Base-by-base conservation (phyloP, 352 stramenopile species). In the Phytophthora pisi region DNA sequence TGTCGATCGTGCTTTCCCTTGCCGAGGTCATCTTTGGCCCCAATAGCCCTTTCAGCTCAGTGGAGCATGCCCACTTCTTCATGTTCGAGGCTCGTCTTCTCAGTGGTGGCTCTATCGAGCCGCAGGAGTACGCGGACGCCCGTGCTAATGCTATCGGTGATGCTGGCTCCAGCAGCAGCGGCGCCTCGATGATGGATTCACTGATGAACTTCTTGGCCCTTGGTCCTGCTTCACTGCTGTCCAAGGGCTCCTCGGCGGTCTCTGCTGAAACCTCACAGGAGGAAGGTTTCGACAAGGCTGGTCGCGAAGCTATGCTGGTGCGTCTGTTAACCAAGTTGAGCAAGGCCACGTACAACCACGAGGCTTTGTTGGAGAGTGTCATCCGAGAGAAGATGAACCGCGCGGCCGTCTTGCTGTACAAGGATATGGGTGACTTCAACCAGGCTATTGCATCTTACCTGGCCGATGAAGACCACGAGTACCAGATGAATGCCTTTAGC, bases 51-150 rank as follows among this genome's bases (percentile, higher is more conserved):
- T 96, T 96, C 57, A 92, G 83, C 61, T 91, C 86, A 11, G 81
- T 93, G 7, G 88, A 96, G 61, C 84, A 96, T 61, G 87, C 87
- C 26, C 86, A 94, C 51, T 96, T 95, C 74, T 96, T 93, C 58
- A 96, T 96, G 88, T 96, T 96, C 57, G 88, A 96, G 59, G 88
- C 88, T 34, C 82, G 87, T n/a, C 57, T 95, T 58, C 73, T 96
- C 18, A 96, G 88, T 79, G 82, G 86, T 18, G 88, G 83, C 2
- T 87, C 83, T 3, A 96, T 96, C 43, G 88, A 96, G 54, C 78
- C 86, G 2, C 85, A 94, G 38, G 79, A 93, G 56, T 96, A 96
- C 53, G 88, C 87, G 1, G 85, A 91, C 59, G 81, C 84, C 2
- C 85, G 85, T 64, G 79, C 75, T 10, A 52, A 84, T 26, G 81